Evolutionary conservation across 1,284 basidiomycete genomes (phyloP), one percentile per base, ranked within the genome.

Genomic region (Cryptococcus amylolentus): DNA sequence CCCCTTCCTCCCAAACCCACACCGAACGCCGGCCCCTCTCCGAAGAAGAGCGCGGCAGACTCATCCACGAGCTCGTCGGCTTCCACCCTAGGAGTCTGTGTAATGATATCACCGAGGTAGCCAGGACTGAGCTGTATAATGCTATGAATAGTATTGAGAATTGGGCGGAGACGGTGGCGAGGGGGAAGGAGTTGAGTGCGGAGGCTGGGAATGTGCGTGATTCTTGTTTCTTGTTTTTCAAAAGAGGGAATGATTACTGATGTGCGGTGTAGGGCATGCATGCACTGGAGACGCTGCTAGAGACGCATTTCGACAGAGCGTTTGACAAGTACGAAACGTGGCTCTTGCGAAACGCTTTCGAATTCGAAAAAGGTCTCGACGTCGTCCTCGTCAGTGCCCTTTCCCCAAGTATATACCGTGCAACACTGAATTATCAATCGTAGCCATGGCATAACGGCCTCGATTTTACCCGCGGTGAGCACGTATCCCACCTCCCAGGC

Each of bases 391-490:
- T 78, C 52, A 63, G 76, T 71, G 20, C 12, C 37, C 28, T 18
- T 5, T 52, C 28, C 18, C 18, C 9, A 20, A 16, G 10, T 37
- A 42, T 51, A 8, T 10, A 20, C n/a, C n/a, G 14, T 18, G 14
- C n/a, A 37, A 27, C 52, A 52, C 43, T 59, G 10, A 20, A 47
- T 16, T 18, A 45, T 20, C 8, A n/a, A n/a, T 7, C 12, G 0
- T 50, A 78, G 77, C 77, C 77, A 42, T 77, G 74, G 70, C 77
- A 78, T 39, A 58, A 67, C 26, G 73, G 67, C 5, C 60, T 77
- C 4, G 76, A 79, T 62, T 78, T 78, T 51, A 58, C 64, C 14
- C 66, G 77, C 23, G 77, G 72, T 0, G 62, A 67, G 41, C 70
- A 73, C 57, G 70, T 78, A 5, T 62, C 68, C 1, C 27, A 56